Conservation (phyloP, 2,329 filamentous ascomycete genomes). For the Didymella glomerata region DNA sequence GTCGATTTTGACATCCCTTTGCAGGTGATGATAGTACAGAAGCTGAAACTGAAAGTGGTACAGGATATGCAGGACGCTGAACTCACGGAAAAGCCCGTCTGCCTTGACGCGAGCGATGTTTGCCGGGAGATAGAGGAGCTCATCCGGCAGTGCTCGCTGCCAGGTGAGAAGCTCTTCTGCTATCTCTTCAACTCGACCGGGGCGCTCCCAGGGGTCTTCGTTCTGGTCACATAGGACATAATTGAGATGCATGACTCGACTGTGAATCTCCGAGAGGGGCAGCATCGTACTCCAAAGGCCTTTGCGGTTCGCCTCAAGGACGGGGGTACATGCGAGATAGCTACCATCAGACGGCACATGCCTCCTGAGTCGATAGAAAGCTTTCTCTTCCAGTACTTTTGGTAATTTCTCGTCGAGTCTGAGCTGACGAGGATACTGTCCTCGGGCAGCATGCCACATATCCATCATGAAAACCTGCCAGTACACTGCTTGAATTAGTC, state of each 20-base stretch:
- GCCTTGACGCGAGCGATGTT: slow-evolving; percentile 12
- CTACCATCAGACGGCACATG: background rate
- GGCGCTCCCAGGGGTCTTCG: background rate
- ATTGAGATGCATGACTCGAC: slow-evolving; percentile 13
- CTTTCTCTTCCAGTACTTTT: slow-evolving; percentile 12
- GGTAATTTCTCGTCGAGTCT: slow-evolving; percentile 2
- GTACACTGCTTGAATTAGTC: slow-evolving; percentile 7
- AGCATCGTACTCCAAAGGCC: slow-evolving; percentile 18
- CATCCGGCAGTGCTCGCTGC: slow-evolving; percentile 4
- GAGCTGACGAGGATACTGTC: slow-evolving; percentile 12
- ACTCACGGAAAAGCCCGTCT: slow-evolving; percentile 9
- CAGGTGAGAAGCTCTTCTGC: slow-evolving; percentile 12
- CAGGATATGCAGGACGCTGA: slow-evolving; percentile 12
- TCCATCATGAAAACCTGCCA: slow-evolving; percentile 20
- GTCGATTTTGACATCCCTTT: slow-evolving; percentile 5
- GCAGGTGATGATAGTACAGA: slow-evolving; percentile 16
- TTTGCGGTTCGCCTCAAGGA: slow-evolving; percentile 1
- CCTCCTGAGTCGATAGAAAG: slow-evolving; percentile 1
- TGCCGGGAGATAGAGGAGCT: background rate
- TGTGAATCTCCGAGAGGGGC: slow-evolving; percentile 15
- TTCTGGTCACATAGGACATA: slow-evolving; percentile 10
- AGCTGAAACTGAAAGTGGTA: slow-evolving; percentile 17
- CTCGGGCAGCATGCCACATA: slow-evolving; percentile 6
- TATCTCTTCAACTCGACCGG: slow-evolving; percentile 12
- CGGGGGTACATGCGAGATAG: background rate